Evolutionary conservation across 441 rosid species (phyloP).

Genomic region (Geranium incanum): DNA sequence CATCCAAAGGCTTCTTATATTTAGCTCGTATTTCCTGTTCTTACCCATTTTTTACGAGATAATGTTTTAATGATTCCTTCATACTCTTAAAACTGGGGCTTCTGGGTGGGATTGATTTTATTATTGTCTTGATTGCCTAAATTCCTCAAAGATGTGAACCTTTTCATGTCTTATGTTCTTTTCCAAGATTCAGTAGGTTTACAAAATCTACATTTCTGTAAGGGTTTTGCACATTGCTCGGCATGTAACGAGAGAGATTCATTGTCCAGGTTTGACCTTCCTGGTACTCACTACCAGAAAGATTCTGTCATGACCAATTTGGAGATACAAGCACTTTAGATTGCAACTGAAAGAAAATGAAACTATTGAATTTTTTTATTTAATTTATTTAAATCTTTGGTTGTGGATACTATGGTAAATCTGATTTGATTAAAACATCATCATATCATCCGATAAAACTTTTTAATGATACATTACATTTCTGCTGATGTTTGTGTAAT

Average conservation of each 20-base stretch:
- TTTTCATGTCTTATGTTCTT: background rate
- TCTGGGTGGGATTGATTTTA: background rate
- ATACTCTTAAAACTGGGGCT: background rate
- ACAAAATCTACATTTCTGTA: background rate
- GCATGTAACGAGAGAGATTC: background rate
- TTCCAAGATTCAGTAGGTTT: background rate
- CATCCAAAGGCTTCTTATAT: background rate
- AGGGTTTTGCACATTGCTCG: background rate
- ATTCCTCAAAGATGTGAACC: background rate
- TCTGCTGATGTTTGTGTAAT: background rate
- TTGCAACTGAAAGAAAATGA: background rate
- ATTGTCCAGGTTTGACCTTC: background rate
- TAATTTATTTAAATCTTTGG: background rate
- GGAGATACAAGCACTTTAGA: background rate
- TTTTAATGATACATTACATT: background rate
- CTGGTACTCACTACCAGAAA: background rate
- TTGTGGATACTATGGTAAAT: background rate
- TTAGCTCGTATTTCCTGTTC: background rate
- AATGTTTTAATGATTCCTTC: slow-evolving; percentile 1
- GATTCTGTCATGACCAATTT: background rate
- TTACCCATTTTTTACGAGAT: background rate
- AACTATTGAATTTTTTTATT: background rate
- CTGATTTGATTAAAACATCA: background rate
- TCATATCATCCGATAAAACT: background rate
- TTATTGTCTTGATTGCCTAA: background rate